Percentiles rank a stretch among this genome's conserved stretches.
Conservation (phyloP, 495 filamentous ascomycete species). For the Rostrohypoxylon terebratum region DNA sequence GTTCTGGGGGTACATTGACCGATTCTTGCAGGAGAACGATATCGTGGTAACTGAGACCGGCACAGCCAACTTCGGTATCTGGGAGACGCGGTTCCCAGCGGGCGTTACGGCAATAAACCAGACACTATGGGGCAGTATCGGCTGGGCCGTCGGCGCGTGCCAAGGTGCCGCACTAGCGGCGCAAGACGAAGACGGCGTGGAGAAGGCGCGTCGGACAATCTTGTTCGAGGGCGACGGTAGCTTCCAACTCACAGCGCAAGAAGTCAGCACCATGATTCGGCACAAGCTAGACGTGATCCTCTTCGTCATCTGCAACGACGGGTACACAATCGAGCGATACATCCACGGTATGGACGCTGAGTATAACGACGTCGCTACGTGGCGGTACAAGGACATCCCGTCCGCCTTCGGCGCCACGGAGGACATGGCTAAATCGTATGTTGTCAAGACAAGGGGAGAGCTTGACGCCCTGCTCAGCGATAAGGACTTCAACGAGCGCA, state of each 20-base stretch:
- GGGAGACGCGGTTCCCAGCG: conserved; percentile 84
- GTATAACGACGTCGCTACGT: conserved; percentile 84
- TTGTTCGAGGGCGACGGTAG: conserved; percentile 91
- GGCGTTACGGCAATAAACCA: conserved; percentile 82
- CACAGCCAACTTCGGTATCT: conserved; percentile 90
- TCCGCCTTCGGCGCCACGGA: conserved; percentile 72
- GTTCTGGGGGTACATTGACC: conserved; percentile 85
- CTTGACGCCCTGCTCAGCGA: conserved; percentile 75
- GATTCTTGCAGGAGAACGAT: conserved; percentile 80
- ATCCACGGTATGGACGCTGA: conserved; percentile 80
- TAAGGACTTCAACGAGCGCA: conserved; percentile 68
- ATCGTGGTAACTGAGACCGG: conserved; percentile 90
- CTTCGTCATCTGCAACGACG: conserved; percentile 82
- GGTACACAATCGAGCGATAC: conserved; percentile 79
- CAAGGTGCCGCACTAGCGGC: conserved; percentile 80
- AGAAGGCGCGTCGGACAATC: conserved; percentile 70
- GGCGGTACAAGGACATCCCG: conserved; percentile 78
- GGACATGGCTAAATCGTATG: conserved; percentile 70
- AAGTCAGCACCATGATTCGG: conserved; percentile 86
- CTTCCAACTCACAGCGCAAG: conserved; percentile 86
- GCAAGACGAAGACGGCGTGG: conserved; percentile 61
- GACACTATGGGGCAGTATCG: conserved; percentile 91
- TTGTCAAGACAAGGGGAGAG: conserved; percentile 77
- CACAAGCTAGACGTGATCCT: conserved; percentile 83
- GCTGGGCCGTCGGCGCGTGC: conserved; percentile 81